Base-by-base conservation (phyloP, 140 eudicot species). In the Senecio squalidus region DNA sequence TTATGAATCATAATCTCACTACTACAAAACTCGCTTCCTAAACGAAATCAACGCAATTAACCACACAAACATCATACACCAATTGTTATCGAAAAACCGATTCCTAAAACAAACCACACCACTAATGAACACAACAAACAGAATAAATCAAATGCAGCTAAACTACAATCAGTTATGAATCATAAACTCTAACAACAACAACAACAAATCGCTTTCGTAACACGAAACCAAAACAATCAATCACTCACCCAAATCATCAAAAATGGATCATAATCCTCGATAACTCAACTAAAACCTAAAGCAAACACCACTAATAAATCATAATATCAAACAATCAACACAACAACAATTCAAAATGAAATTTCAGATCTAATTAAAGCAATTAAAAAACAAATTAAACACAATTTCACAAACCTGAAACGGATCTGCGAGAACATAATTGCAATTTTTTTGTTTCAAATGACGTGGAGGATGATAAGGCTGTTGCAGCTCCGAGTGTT, bases 401-500 rank as follows among this genome's bases (percentile, higher is more conserved):
- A 13, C 26, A 50, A 27, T 38, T 63, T 9, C 5, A 72, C 55
- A 17, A 59, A 82, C 94, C 89, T 68, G 83, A 9, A 40, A 76
- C 18, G 6, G 78, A 71, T 74, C 71, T 60, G 66, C 57, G 71
- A 25, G 77, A 48, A 52, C 53, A 24, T 38, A 73, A 68, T 14
- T 62, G 74, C 16, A 63, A 58, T 56, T 68, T 78, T 49, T 70
- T 78, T 49, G 83, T 76, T 55, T 72, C 74, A 28, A 65, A 41
- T 13, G 73, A 50, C 41, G 59, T 62, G 25, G 79, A 72, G 2
- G 82, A 61, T 21, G 89, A 72, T 9, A 85, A 71, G 53, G 92
- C 74, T 16, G 90, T 67, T 33, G 82, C 61, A 59, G 86, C 84
- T 62, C 82, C 86, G 28, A 79, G 43, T 26, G 76, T 79, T 67